Conservation (phyloP, 2,329 filamentous ascomycete species). For the Elsinoe perseae region DNA sequence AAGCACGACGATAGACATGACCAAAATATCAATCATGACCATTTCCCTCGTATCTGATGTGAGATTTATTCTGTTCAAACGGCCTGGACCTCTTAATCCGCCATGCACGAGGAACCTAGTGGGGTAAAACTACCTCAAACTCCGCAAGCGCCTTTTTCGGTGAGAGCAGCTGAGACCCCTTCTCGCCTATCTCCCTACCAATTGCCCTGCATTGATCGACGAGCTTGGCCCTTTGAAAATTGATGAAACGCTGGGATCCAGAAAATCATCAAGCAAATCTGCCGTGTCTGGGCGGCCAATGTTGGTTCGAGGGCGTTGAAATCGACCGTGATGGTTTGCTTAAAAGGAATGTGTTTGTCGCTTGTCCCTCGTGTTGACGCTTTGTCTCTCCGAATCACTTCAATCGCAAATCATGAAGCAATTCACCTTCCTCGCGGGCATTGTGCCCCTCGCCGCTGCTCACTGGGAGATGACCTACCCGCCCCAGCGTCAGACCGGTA, state of each 20-base stretch:
- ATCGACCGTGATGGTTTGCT: neutral
- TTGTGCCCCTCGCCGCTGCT: conserved; percentile 42
- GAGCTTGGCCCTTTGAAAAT: conserved; percentile 11
- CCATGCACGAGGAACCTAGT: conserved; percentile 1
- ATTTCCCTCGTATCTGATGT: conserved; percentile 5
- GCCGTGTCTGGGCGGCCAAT: conserved; percentile 1
- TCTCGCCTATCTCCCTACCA: neutral
- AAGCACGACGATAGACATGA: conserved; percentile 8
- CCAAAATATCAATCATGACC: conserved; percentile 7
- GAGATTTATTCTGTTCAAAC: neutral
- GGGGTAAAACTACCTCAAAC: conserved; percentile 16
- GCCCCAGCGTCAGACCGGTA: conserved; percentile 39
- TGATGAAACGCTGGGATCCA: conserved; percentile 12
- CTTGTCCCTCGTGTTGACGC: neutral
- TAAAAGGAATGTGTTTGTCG: neutral
- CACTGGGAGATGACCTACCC: conserved; percentile 52
- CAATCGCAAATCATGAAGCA: conserved; percentile 5
- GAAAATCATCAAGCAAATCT: neutral
- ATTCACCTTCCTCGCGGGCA: conserved; percentile 29
- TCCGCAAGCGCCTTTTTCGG: conserved; percentile 13
- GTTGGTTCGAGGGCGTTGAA: neutral
- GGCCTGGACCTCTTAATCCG: neutral
- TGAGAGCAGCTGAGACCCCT: neutral
- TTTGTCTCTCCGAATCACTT: neutral
- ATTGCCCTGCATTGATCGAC: conserved; percentile 14